These are phyloP conservation scores for Vickermania spadyakhi DNA, from an alignment of 208 protist genomes.

Conservation along the genomic window DNA sequence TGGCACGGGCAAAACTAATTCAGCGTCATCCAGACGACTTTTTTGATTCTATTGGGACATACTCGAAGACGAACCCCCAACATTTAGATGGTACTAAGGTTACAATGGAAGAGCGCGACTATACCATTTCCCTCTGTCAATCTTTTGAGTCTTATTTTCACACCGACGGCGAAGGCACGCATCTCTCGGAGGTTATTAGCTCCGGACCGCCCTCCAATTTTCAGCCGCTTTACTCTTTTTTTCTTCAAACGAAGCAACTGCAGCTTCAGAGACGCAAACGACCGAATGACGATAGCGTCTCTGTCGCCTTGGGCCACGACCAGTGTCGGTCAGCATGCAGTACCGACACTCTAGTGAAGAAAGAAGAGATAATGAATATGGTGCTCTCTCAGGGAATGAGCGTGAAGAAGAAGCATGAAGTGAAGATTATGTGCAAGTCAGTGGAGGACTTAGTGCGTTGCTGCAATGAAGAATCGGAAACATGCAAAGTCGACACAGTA, in stretches of 20 bases:
- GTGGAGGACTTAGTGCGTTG: conserved; percentile 45
- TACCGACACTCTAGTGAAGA: neutral
- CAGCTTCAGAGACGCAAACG: conserved; percentile 9
- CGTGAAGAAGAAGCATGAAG: conserved; percentile 85
- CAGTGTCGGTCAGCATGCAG: neutral
- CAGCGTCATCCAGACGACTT: conserved; percentile 74
- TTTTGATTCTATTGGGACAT: conserved; percentile 40
- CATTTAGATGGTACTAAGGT: conserved; percentile 42
- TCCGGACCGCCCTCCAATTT: conserved; percentile 29
- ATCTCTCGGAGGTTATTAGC: conserved; percentile 27
- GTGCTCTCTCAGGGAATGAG: conserved; percentile 70
- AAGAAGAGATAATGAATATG: conserved; percentile 24
- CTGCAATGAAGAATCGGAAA: conserved; percentile 11
- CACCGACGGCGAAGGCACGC: conserved; percentile 14
- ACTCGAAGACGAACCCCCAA: conserved; percentile 7
- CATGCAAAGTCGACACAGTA: conserved; percentile 30
- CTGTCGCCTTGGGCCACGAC: neutral
- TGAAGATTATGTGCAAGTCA: conserved; percentile 61
- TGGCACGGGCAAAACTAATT: conserved; percentile 46
- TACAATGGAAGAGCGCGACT: conserved; percentile 28
- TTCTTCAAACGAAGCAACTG: conserved; percentile 13
- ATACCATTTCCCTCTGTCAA: conserved; percentile 32
- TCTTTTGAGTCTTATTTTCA: conserved; percentile 24
- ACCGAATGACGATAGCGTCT: neutral
- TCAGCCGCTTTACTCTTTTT: conserved; percentile 15